Evolutionary conservation across 495 filamentous ascomycete species (phyloP).

Genomic region (Aspergillus coremiiformis): DNA sequence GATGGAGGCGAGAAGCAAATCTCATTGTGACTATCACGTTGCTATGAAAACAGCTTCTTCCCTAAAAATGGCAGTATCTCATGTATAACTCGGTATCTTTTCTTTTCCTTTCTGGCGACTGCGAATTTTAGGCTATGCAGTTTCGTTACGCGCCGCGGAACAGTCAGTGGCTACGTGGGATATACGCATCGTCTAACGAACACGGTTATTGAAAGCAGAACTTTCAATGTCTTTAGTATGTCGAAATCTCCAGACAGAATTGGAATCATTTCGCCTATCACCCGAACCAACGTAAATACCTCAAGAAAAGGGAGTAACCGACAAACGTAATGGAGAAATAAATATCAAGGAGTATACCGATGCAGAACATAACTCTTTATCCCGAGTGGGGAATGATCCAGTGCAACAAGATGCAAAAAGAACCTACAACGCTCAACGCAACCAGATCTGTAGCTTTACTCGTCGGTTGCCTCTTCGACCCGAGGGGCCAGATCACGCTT

Average conservation of each 20-base stretch:
- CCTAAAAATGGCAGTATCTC: no score
- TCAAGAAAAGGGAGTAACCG: neutral
- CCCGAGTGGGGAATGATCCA: neutral
- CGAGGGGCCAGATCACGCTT: slow-evolving; percentile 50
- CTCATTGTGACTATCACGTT: no score
- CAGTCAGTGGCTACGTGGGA: no score
- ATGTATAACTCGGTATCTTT: no score
- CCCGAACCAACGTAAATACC: neutral
- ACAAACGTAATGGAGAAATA: neutral
- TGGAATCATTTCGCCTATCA: neutral
- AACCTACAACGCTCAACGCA: neutral
- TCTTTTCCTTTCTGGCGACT: no score
- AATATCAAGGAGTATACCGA: neutral
- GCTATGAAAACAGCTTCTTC: no score
- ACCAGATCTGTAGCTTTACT: slow-evolving; percentile 33
- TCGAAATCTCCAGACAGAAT: neutral
- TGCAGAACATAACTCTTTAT: neutral
- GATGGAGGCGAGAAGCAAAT: no score
- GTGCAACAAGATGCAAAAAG: neutral
- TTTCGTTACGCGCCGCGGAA: no score
- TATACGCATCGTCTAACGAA: no score
- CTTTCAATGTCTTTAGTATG: neutral
- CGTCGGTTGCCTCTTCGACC: slow-evolving; percentile 57
- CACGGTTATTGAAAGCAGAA: no score
- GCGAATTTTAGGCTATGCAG: no score